Conservation (phyloP, 805 yeast genomes). For the Suhomyces canberraensis region DNA sequence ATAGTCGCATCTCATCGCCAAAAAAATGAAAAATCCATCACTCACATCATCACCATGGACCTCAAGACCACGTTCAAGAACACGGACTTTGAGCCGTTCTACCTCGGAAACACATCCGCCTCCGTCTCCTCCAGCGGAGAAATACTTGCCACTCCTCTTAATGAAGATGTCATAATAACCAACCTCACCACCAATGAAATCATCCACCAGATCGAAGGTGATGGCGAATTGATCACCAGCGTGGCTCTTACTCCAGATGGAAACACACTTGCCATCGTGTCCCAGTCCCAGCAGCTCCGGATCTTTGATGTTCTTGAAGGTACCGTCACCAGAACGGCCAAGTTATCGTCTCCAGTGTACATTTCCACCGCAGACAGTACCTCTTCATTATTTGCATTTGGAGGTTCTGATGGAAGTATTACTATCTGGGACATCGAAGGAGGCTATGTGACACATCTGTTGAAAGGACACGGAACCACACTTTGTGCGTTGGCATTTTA, state of each 20-base stretch:
- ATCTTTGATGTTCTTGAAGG: slow-evolving; percentile 51
- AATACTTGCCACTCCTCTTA: slow-evolving; percentile 72
- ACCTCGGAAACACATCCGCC: slow-evolving; percentile 80
- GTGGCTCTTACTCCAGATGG: slow-evolving; percentile 78
- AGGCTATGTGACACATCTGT: slow-evolving; percentile 81
- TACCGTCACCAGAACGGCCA: slow-evolving; percentile 47
- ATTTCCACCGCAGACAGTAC: slow-evolving; percentile 75
- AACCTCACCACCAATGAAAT: slow-evolving; percentile 56
- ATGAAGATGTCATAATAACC: slow-evolving; percentile 73
- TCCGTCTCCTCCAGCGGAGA: slow-evolving; percentile 53
- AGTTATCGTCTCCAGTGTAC: slow-evolving; percentile 76
- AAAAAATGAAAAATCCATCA: slow-evolving; percentile 6
- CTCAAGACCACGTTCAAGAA: slow-evolving; percentile 43
- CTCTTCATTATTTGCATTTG: slow-evolving; percentile 84
- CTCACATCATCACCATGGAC: slow-evolving; percentile 10
- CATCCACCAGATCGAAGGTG: slow-evolving; percentile 70
- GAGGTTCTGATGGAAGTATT: slow-evolving; percentile 91
- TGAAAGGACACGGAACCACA: slow-evolving; percentile 92
- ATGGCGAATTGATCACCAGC: slow-evolving; percentile 76
- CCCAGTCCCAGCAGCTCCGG: slow-evolving; percentile 80
- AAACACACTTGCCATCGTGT: slow-evolving; percentile 60
- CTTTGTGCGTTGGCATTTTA: slow-evolving; percentile 69
- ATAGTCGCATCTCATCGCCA: slow-evolving; percentile 5
- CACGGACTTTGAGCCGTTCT: slow-evolving; percentile 70
- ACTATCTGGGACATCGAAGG: slow-evolving; percentile 91